phyloP scores from a whole-genome alignment of 1,284 basidiomycete genomes.

The Blastosporella zonata region DNA sequence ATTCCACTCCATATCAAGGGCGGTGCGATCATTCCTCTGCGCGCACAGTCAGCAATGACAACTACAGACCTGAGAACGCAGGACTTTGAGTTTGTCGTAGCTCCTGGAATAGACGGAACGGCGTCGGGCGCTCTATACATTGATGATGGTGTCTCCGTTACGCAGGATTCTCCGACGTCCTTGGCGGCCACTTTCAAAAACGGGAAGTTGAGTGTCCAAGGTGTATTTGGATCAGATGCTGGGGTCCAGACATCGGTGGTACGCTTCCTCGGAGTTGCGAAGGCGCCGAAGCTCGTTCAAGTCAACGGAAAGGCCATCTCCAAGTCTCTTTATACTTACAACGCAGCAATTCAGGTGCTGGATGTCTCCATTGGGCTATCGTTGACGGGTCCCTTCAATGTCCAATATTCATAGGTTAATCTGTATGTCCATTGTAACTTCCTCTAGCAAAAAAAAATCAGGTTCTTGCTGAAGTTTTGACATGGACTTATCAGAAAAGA shows the following conservation, averaged over 20 bases:
- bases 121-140: slow-evolving; percentile 55
- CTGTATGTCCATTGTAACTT: no score
- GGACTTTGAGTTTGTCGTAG: slow-evolving; percentile 64
- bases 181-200: slow-evolving; percentile 43
- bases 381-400: slow-evolving; percentile 35
- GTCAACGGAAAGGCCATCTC: slow-evolving; percentile 32
- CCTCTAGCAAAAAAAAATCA: no score
- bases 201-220: slow-evolving; percentile 43
- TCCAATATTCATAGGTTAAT: slow-evolving; percentile 20
- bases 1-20: slow-evolving; percentile 65
- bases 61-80: slow-evolving; percentile 50
- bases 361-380: slow-evolving; percentile 37
- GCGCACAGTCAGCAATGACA: slow-evolving; percentile 54
- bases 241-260: slow-evolving; percentile 45
- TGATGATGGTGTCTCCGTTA: slow-evolving; percentile 62
- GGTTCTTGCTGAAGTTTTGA: no score
- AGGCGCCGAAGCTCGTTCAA: slow-evolving; percentile 31
- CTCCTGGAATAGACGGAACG: slow-evolving; percentile 44
- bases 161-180: slow-evolving; percentile 38
- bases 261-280: slow-evolving; percentile 40
- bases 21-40: slow-evolving; percentile 55
- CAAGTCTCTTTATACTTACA: slow-evolving; percentile 27
- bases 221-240: slow-evolving; percentile 46
- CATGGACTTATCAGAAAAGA: no score
- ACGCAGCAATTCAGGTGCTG: slow-evolving; percentile 37